Conservation (phyloP, 768 basidiomycete genomes). For the Phylloporus arenicola region DNA sequence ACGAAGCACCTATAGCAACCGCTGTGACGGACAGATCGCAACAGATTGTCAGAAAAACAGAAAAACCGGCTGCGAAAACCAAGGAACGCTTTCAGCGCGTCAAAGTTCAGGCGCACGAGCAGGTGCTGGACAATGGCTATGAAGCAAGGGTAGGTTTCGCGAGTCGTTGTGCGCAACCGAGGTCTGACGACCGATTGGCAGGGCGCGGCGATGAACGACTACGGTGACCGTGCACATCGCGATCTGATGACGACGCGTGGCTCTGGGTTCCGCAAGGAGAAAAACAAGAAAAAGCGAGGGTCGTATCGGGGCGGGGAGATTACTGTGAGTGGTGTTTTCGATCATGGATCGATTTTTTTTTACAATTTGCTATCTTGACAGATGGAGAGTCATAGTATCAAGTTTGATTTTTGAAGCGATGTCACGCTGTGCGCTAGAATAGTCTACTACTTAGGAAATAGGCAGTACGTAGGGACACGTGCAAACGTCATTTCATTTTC, state of each 20-base stretch:
- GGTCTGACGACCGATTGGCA: constrained; percentile 20
- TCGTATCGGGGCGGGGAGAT: constrained; percentile 95
- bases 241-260: constrained; percentile 94
- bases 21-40: constrained; percentile 28
- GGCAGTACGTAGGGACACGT: background rate
- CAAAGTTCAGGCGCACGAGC: constrained; percentile 45
- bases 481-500: background rate
- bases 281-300: constrained; percentile 98
- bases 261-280: constrained; percentile 95
- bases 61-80: constrained; percentile 29
- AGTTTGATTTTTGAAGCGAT: constrained; percentile 47
- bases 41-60: constrained; percentile 3
- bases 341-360: background rate
- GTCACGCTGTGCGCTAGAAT: background rate
- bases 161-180: background rate
- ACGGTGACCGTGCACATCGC: constrained; percentile 76
- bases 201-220: constrained; percentile 71
- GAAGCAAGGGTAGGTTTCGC: constrained; percentile 58
- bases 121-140: constrained; percentile 68
- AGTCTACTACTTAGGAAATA: too few relatives aligned
- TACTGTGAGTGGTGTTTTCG: constrained; percentile 50
- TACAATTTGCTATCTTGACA: constrained; percentile 24
- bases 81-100: constrained; percentile 79
- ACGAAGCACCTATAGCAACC: constrained; percentile 45
- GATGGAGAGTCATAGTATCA: constrained; percentile 85